Conservation (phyloP, 2,329 filamentous ascomycete species). For the Aspergillus fumigatiaffinis region DNA sequence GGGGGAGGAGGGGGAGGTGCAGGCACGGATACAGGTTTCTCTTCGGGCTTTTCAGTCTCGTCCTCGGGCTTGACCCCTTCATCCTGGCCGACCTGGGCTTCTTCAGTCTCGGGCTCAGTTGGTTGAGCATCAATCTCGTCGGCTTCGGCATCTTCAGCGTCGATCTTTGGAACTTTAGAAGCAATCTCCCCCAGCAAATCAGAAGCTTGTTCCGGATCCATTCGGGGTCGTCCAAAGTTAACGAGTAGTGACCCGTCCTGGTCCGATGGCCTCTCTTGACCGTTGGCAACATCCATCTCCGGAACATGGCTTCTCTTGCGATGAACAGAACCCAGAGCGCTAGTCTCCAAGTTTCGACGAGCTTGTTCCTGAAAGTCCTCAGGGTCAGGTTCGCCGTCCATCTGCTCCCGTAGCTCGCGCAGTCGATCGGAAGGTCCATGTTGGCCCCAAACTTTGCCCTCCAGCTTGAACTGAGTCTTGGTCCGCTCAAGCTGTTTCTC, state of each 20-base stretch:
- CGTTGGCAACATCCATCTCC: slow-evolving; percentile 33
- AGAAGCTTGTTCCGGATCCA: slow-evolving; percentile 60
- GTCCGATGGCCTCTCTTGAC: slow-evolving; percentile 42
- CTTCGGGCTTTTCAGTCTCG: slow-evolving; percentile 8
- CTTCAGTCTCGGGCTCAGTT: slow-evolving; percentile 55
- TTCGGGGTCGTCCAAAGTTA: slow-evolving; percentile 65
- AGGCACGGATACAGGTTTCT: slow-evolving; percentile 11
- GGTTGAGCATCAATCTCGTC: slow-evolving; percentile 56
- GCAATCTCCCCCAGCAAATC: slow-evolving; percentile 68
- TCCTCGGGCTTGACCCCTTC: slow-evolving; percentile 5
- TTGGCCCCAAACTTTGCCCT: slow-evolving; percentile 86
- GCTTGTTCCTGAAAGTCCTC: slow-evolving; percentile 52
- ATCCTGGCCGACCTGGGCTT: slow-evolving; percentile 58
- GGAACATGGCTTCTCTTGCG: slow-evolving; percentile 49
- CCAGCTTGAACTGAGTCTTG: slow-evolving; percentile 96
- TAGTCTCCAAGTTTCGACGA: slow-evolving; percentile 63
- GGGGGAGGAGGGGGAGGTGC: slow-evolving; percentile 40
- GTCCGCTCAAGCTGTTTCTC: slow-evolving; percentile 95
- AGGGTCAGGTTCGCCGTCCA: slow-evolving; percentile 66
- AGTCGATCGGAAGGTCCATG: slow-evolving; percentile 86
- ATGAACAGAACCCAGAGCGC: slow-evolving; percentile 68
- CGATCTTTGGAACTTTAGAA: slow-evolving; percentile 71
- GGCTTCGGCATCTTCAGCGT: slow-evolving; percentile 37
- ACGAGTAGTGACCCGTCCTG: slow-evolving; percentile 66
- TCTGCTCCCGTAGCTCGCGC: slow-evolving; percentile 86